Evolutionary conservation across 1,139 yeast species (phyloP), one percentile per base, ranked within the genome.

Genomic region (Pichia sp.): DNA sequence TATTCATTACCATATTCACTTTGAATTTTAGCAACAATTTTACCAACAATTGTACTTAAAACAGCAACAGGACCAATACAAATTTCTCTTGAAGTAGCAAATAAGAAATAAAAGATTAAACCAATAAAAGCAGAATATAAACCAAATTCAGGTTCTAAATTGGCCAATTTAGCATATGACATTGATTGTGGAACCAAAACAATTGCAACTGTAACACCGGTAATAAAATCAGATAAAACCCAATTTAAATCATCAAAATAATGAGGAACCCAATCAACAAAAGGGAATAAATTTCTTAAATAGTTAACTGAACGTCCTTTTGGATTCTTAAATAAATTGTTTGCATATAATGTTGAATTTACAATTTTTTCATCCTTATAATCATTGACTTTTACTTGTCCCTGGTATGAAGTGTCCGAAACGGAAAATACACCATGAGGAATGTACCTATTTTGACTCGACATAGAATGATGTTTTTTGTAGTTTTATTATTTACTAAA

Each of bases 41-140:
- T 87, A 46, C 91, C 82, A 33, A 88, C 90, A 67, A 90, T 91
- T 59, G 83, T 69, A 16, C 96, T 87, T 96, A 91, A 90, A 56
- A 91, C 97, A 2, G 98, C 98, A 42, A 91, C 98, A 7, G 98
- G 97, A 34, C 97, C 98, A 62, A 91, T 90, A 56, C 95, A 86
- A 45, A 91, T 96, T 74, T 91, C 98, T 70, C 90, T 91, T 22
- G 96, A 87, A 19, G 97, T 91, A 18, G 97, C 98, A 68, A 91
- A 91, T 62, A 90, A 79, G 47, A 95, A 84, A 68, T 91, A 91
- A 53, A 87, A 80, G 66, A 89, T 80, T 19, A 90, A 96, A 64
- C 98, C 98, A 48, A 91, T 86, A 65, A 91, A 91, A 0, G 96
- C 87, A 29, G 96, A 87, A 70, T 91, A 91, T 49, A 91, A 77